Conservation (phyloP, 768 basidiomycete species). For the Peribolospora kevripleyi region DNA sequence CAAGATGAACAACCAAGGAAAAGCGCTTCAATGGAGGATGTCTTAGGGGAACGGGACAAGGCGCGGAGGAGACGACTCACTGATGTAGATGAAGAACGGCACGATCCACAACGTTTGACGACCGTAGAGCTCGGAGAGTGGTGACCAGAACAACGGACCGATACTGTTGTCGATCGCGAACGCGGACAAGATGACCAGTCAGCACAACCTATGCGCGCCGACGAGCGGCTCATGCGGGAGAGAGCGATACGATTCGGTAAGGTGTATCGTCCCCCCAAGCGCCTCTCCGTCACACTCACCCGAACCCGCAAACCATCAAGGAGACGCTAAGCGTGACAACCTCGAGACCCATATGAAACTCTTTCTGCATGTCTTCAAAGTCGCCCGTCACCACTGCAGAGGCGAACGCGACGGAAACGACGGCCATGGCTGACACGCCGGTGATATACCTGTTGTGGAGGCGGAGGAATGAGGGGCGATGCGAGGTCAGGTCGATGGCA, state of each 20-base stretch:
- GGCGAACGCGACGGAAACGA: slow-evolving; percentile 12
- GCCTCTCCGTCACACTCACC: slow-evolving; percentile 2
- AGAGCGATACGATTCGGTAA: not conserved
- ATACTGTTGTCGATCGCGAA: not conserved
- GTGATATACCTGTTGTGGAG: slow-evolving; percentile 7
- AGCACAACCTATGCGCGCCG: not conserved
- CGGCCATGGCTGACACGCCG: slow-evolving; percentile 7
- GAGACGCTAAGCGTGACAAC: slow-evolving; percentile 11
- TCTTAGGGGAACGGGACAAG: not conserved
- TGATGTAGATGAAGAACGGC: slow-evolving; percentile 15
- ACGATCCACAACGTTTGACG: slow-evolving; percentile 13
- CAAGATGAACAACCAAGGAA: too few relatives aligned
- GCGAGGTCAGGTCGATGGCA: not conserved
- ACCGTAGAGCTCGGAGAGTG: slow-evolving; percentile 9
- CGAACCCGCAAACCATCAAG: slow-evolving; percentile 12
- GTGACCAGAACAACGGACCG: not conserved
- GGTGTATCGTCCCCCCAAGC: too few relatives aligned
- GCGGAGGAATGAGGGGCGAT: too few relatives aligned
- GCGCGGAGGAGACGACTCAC: not conserved
- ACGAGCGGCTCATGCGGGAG: slow-evolving; percentile 4
- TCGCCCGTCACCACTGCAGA: slow-evolving; percentile 12
- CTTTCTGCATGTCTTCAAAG: slow-evolving; percentile 8
- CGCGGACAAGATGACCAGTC: not conserved
- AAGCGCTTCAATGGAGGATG: not conserved
- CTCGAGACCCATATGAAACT: slow-evolving; percentile 10